Base-by-base conservation (phyloP, 2,329 filamentous ascomycete species). In the Cercospora citrullina region DNA sequence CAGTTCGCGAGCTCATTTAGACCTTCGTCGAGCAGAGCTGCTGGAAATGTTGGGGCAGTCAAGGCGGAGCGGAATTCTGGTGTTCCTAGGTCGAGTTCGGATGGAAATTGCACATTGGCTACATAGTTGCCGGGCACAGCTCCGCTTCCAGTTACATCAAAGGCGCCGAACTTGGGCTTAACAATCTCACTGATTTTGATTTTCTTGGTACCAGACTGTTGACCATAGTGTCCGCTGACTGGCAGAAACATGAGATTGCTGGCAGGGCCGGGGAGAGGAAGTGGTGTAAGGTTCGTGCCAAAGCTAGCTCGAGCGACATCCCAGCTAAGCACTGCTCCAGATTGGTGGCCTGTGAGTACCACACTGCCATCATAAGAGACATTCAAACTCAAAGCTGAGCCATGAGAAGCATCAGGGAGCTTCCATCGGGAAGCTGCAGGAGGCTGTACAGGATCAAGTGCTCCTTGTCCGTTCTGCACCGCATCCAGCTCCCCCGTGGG, bases 291-390 rank as follows among this genome's bases (percentile, higher is more conserved):
- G 63, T 90, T 88, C 3, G 88, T 86, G 1, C 87, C 85, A 69
- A 91, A 90, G 68, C 87, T 88, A 68, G 87, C 87, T 72, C 89
- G 89, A 42, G 88, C 88, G 28, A 94, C 85, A 77, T 92, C 92
- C 94, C 94, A 98, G 64, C 86, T 85, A 33, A 92, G 82, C 48
- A 97, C 85, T 75, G 91, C 91, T 61, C 94, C 94, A 73, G 87
- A 91, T 18, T 87, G 83, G 76, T 98, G 94, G 5, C 94, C 94
- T 3, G 93, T 93, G 28, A 97, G 80, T 23, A 97, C 82, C 7
- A 85, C 87, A 53, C 90, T 93, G 28, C 92, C 91, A 77, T 97
- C 94, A 79, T 95, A 94, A 75, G 88, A 94, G 63, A 96, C 80
- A 21, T 87, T 86, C 66, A 97, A 77, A 74, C 90, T 91, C 26